Conservation (phyloP, 805 yeast species). For the Brettanomyces naardenensis region DNA sequence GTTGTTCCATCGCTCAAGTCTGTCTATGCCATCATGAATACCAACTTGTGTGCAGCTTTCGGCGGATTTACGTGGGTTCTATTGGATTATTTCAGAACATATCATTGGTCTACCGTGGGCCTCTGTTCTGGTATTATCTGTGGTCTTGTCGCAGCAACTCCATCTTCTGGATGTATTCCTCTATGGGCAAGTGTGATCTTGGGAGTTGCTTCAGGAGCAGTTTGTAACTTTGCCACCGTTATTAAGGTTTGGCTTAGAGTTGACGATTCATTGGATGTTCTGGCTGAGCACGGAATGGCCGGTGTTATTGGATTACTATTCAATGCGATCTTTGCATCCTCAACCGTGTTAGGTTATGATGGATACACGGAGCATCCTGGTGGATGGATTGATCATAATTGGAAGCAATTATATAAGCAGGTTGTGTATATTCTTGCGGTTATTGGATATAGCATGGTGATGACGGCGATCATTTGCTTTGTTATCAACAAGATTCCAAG, state of each 20-base stretch:
- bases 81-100: slow-evolving; percentile 79
- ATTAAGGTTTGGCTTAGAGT: slow-evolving; percentile 72
- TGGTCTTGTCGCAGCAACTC: slow-evolving; percentile 96
- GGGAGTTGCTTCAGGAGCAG: slow-evolving; percentile 72
- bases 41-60: slow-evolving; percentile 81
- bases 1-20: slow-evolving; percentile 76
- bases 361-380: slow-evolving; percentile 79
- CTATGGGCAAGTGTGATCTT: slow-evolving; percentile 84
- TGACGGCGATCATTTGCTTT: slow-evolving; percentile 71
- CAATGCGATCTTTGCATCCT: slow-evolving; percentile 81
- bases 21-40: slow-evolving; percentile 84
- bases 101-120: slow-evolving; percentile 92
- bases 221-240: slow-evolving; percentile 87
- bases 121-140: slow-evolving; percentile 93
- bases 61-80: slow-evolving; percentile 92
- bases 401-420: slow-evolving; percentile 87
- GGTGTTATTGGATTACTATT: slow-evolving; percentile 87
- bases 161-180: slow-evolving; percentile 86
- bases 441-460: slow-evolving; percentile 64
- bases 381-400: slow-evolving; percentile 89
- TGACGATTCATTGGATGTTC: slow-evolving; percentile 89
- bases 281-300: slow-evolving; percentile 99
- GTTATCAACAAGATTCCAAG: slow-evolving; percentile 76
- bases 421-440: slow-evolving; percentile 74
- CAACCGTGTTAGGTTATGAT: slow-evolving; percentile 86